Evolutionary conservation across 1,284 basidiomycete species (phyloP).

Genomic region (Coniophora puteana): DNA sequence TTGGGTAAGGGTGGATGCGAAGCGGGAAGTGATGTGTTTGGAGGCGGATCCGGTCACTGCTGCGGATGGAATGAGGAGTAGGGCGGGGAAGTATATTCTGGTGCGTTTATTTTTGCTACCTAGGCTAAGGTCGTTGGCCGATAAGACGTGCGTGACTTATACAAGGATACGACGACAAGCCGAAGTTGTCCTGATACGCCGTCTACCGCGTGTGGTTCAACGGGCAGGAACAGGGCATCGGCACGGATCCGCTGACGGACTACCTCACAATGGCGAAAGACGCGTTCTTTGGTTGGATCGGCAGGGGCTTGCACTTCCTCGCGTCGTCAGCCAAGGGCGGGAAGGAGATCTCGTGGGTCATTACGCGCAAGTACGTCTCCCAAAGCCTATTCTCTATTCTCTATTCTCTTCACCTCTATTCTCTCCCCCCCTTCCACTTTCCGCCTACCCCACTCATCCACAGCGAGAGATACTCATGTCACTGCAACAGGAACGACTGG

Average conservation of each 20-base stretch:
- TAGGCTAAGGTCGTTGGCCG: not conserved
- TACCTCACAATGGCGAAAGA: slow-evolving; percentile 13
- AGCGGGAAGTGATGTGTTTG: slow-evolving; percentile 11
- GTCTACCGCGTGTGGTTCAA: slow-evolving; percentile 18
- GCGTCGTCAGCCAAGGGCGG: too few relatives aligned
- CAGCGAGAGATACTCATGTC: too few relatives aligned
- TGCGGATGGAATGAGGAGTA: slow-evolving; percentile 17
- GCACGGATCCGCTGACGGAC: slow-evolving; percentile 15
- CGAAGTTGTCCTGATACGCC: slow-evolving; percentile 16
- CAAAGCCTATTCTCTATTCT: too few relatives aligned
- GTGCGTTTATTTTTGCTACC: not conserved
- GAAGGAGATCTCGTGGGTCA: too few relatives aligned
- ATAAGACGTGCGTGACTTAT: too few relatives aligned
- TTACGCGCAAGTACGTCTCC: too few relatives aligned
- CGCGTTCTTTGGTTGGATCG: slow-evolving; percentile 8
- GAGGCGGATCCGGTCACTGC: slow-evolving; percentile 17
- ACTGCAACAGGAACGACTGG: too few relatives aligned
- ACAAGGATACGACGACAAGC: slow-evolving; percentile 17
- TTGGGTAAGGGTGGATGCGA: slow-evolving; percentile 7
- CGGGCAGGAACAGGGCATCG: slow-evolving; percentile 12
- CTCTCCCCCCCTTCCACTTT: too few relatives aligned
- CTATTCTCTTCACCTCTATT: not conserved
- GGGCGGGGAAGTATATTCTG: slow-evolving; percentile 6
- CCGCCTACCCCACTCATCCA: too few relatives aligned
- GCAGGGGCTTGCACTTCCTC: slow-evolving; percentile 17